Evolutionary conservation across 345 rosid species (phyloP), one percentile per base, ranked within the genome.

Genomic region (Acer saccharum): DNA sequence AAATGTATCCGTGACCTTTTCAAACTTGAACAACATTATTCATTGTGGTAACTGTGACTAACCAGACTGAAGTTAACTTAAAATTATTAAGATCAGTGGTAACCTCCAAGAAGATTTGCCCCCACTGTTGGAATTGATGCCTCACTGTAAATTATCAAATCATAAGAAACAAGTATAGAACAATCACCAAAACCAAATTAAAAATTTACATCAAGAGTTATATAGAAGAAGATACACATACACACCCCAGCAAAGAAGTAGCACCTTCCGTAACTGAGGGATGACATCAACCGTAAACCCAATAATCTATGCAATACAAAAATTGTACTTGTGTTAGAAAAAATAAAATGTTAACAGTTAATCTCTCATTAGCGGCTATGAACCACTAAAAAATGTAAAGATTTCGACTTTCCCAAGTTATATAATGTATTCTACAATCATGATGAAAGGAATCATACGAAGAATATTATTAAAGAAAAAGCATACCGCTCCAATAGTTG

Each of bases 101-200:
- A 41, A 79, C 85, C 85, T 75, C 39, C 77, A 1, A 86, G 80
- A 75, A 88, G 91, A 73, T 88, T 88, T 46, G 79, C 87, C 72
- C 91, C 91, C n/a, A 83, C 69, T 0, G 78, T 75, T 13, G 89
- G 89, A 73, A 88, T 86, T 44, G 89, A 27, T 27, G 29, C 29
- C 35, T 2, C 35, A 29, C 35, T 29, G 35, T 29, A 29, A 29
- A 29, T 29, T 29, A 29, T 29, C 35, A 29, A 29, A 29, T 29
- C 35, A 29, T 29, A 29, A 29, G 4, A 29, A 29, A 29, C 35
- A 29, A 29, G 35, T 29, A 3, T 29, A 29, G 35, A 29, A 29
- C 35, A 29, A 29, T 29, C 32, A 29, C 32, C 32, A 29, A 29
- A 29, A 29, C 35, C 35, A 2, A 29, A 29, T 3, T 29, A 29